These are phyloP conservation scores for Saccharomyces hybrid DNA, from an alignment of 1,139 yeast species.

Conservation along the genomic window DNA sequence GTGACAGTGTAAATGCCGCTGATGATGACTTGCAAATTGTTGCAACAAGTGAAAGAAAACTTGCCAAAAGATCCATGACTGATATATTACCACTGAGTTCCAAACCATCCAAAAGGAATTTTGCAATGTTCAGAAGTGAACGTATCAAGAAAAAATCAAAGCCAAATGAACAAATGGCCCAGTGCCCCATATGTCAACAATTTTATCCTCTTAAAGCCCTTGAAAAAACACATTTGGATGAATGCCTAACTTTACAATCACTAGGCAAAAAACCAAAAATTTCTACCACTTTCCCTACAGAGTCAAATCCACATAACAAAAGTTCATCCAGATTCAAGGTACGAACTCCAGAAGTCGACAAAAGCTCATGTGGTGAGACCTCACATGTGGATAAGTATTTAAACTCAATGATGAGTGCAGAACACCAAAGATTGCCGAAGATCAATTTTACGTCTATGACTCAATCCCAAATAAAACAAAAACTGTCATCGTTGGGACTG, in stretches of 20 bases:
- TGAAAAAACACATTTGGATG: constrained; percentile 64
- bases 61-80: constrained; percentile 11
- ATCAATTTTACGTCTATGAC: constrained; percentile 55
- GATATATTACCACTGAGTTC: constrained; percentile 1
- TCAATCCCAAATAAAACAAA: constrained; percentile 55
- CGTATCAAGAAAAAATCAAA: constrained; percentile 6
- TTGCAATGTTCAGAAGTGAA: constrained; percentile 1
- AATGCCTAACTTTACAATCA: constrained; percentile 41
- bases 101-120: constrained; percentile 10
- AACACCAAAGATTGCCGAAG: constrained; percentile 41
- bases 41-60: constrained; percentile 14
- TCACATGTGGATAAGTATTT: constrained; percentile 23
- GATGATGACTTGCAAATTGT: constrained; percentile 30
- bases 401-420: constrained; percentile 17
- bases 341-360: constrained; percentile 4
- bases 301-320: constrained; percentile 1
- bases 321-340: neutral
- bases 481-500: constrained; percentile 47
- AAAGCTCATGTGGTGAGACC: neutral
- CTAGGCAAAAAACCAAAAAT: constrained; percentile 14
- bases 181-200: constrained; percentile 66
- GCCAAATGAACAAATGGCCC: constrained; percentile 31
- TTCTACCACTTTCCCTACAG: constrained; percentile 5
- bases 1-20: constrained; percentile 9
- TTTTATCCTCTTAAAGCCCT: constrained; percentile 50